phyloP scores from a whole-genome alignment of 139 green algal genomes.

The Coelastrella sp. region DNA sequence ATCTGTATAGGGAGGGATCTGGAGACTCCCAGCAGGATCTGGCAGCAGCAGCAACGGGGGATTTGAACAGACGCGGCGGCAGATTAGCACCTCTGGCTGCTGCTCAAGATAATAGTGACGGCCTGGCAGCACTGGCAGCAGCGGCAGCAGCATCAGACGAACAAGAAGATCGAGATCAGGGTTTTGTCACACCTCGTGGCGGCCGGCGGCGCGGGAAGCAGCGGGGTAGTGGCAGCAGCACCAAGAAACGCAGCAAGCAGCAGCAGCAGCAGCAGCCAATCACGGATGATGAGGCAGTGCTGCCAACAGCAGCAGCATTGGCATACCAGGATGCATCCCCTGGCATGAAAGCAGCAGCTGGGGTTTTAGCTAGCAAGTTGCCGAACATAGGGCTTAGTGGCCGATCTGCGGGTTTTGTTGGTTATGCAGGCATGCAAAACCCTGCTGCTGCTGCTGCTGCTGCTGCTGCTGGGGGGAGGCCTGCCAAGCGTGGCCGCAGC shows the following conservation, averaged over 20 bases:
- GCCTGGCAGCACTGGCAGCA: not conserved
- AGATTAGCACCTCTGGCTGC: not conserved
- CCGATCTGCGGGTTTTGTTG: slow-evolving; percentile 2
- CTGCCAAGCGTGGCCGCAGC: not conserved
- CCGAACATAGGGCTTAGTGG: not conserved
- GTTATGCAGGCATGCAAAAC: not conserved
- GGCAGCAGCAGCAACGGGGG: not conserved
- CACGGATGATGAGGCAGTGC: not conserved
- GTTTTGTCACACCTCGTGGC: not conserved
- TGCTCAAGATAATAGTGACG: not conserved
- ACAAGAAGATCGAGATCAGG: not conserved
- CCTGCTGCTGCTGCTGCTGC: not conserved
- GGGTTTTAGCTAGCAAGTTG: not conserved
- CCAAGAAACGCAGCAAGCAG: not conserved
- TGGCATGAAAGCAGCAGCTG: not conserved
- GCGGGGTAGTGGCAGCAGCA: not conserved
- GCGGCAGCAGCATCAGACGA: slow-evolving; percentile 13
- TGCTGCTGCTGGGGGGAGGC: not conserved
- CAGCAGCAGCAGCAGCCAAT: not conserved
- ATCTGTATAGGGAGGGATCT: not conserved
- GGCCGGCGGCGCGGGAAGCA: not conserved
- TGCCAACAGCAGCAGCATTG: not conserved
- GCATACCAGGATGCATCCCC: not conserved
- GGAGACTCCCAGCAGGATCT: not conserved
- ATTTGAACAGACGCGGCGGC: not conserved